phyloP scores from a whole-genome alignment of 768 basidiomycete species.

The Termitomyces eurrhizus region DNA sequence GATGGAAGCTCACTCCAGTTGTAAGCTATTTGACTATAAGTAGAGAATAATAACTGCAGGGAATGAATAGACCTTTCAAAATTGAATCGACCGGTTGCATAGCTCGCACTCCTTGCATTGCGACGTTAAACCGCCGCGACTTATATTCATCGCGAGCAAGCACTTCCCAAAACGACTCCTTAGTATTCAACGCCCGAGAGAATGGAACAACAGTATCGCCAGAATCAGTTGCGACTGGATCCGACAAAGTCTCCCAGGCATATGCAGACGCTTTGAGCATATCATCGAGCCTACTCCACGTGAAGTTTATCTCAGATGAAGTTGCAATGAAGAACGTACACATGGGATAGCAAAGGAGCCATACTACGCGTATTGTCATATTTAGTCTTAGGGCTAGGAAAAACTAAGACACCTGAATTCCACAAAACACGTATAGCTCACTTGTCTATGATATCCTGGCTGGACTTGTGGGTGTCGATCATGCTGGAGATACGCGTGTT shows the following conservation, averaged over 20 bases:
- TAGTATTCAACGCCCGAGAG: conserved; percentile 19
- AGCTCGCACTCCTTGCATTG: conserved; percentile 15
- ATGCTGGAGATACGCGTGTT: conserved; percentile 28
- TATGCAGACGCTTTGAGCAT: conserved; percentile 15
- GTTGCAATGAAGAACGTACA: conserved; percentile 12
- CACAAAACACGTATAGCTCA: conserved; percentile 12
- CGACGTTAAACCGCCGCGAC: too few species aligned
- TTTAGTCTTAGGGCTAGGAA: conserved; percentile 3
- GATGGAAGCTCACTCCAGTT: conserved; percentile 5
- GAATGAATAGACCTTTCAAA: conserved; percentile 9
- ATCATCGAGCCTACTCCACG: background rate
- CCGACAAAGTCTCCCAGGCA: conserved; percentile 15
- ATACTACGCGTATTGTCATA: conserved; percentile 18
- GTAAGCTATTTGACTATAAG: background rate
- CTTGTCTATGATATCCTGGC: conserved; percentile 23
- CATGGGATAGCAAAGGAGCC: conserved; percentile 21
- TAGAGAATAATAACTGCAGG: background rate
- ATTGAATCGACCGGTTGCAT: conserved; percentile 20
- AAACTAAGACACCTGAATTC: background rate
- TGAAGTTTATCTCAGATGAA: too few species aligned
- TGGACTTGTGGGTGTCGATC: conserved; percentile 30
- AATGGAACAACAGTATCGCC: conserved; percentile 21
- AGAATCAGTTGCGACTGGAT: conserved; percentile 20
- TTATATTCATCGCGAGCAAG: conserved; percentile 9
- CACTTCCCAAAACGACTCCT: conserved; percentile 23